Base-by-base conservation (phyloP, 345 rosid species). In the Clarkia xantiana region DNA sequence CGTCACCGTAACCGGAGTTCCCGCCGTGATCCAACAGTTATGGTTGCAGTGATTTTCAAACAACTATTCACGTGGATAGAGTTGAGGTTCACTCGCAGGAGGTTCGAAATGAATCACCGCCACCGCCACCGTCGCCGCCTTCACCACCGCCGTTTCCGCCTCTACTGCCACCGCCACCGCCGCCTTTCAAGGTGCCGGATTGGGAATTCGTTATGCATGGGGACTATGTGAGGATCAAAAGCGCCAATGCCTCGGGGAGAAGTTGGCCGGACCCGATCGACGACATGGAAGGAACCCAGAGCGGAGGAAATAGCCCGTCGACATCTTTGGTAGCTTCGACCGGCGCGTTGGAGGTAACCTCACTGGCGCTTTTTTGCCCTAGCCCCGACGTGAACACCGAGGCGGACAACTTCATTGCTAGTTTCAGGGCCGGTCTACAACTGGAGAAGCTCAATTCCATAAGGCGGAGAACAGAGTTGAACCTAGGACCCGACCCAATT, bases 311-410 rank as follows among this genome's bases (percentile, higher is more conserved):
- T 45, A 67, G 52, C 58, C 72, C 45, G 51, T 55, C 56, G 58
- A 52, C 23, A 38, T 29, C 8, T 63, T 25, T 18, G 23, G 15
- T 17, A 18, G 66, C 18, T 4, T 9, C 44, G 0, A 49, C 14
- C 14, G 9, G 43, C 4, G 15, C 6, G 53, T 57, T 47, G 0
- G 62, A 52, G 4, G 64, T 14, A 10, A 39, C 55, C 3, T 8
- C 47, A 34, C 9, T 39, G 40, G 38, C 48, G 42, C 20, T 62
- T 52, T 80, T 75, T 40, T 89, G 89, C 62, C 90, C 84, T 9
- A 89, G 97, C 66, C 97, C 97, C 10, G 95, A 85, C 56, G 90
- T 89, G 63, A 48, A 89, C 65, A 72, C 82, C 9, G 82, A 89
- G 56, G 97, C 97, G 2, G 87, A 78, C 51, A 63, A 77, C 45